A percentile compares a stretch with the other conserved stretches of the same genome.
Conservation (phyloP, 345 rosid species). For the Camelina neglecta region DNA sequence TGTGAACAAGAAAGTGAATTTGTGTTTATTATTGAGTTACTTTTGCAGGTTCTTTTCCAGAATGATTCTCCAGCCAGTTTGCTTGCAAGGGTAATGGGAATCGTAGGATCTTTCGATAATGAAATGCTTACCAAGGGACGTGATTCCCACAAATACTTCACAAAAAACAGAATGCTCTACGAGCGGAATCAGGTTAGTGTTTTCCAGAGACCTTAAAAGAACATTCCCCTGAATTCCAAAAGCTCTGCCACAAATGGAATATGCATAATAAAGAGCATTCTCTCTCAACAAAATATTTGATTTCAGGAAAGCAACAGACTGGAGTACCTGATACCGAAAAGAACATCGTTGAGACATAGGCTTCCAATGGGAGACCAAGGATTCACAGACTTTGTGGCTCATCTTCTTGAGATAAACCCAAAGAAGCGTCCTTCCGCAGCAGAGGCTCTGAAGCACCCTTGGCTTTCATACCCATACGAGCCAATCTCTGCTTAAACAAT, state of each 20-base stretch:
- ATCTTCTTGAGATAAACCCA: constrained; percentile 96
- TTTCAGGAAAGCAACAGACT: constrained; percentile 85
- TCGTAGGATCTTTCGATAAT: constrained; percentile 74
- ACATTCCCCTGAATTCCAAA: neutral
- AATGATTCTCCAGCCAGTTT: constrained; percentile 97
- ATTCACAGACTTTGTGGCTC: constrained; percentile 86
- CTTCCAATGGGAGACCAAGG: constrained; percentile 99
- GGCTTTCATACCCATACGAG: constrained; percentile 97
- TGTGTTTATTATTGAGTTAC: neutral
- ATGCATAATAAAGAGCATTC: neutral
- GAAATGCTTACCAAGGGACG: constrained; percentile 91
- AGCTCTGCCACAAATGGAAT: neutral
- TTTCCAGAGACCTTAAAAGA: constrained; percentile 5
- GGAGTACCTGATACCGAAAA: constrained; percentile 91
- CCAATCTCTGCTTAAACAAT: constrained; percentile 76
- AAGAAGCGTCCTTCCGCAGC: constrained; percentile 93
- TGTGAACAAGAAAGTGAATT: neutral
- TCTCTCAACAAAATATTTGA: neutral
- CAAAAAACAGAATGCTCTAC: constrained; percentile 94
- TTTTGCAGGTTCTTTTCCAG: constrained; percentile 86
- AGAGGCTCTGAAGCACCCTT: constrained; percentile 95
- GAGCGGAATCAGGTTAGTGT: constrained; percentile 88
- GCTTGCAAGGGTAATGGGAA: constrained; percentile 91
- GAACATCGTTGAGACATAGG: constrained; percentile 90
- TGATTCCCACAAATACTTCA: constrained; percentile 90